phyloP scores from a whole-genome alignment of 306 rosid species.

The Pyrus bretschneideri region DNA sequence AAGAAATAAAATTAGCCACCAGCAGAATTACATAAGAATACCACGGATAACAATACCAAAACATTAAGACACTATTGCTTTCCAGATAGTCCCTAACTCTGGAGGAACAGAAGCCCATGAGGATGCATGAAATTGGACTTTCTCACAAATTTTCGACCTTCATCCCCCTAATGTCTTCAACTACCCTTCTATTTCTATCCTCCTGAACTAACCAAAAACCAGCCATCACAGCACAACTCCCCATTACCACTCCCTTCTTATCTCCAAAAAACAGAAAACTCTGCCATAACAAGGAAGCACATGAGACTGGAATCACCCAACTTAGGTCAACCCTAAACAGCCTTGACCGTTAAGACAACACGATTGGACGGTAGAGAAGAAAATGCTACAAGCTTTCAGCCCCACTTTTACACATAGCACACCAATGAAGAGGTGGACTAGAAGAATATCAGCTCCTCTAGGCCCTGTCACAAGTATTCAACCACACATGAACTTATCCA shows the following conservation, averaged over 20 bases:
- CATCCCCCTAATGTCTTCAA: background rate
- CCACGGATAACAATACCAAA: background rate
- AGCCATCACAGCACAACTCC: background rate
- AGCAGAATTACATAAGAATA: background rate
- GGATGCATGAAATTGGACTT: background rate
- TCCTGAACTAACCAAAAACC: background rate
- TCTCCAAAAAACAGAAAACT: background rate
- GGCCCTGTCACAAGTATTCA: background rate
- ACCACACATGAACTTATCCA: background rate
- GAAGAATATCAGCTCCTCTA: background rate
- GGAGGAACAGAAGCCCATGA: background rate
- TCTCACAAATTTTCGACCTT: background rate
- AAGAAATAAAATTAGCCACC: background rate
- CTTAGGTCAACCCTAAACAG: background rate
- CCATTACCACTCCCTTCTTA: background rate
- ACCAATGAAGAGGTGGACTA: background rate
- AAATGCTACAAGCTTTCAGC: background rate
- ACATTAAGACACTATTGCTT: background rate
- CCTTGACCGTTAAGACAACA: background rate
- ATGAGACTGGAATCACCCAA: background rate
- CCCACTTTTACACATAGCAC: background rate
- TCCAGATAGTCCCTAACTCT: background rate
- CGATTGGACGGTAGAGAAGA: background rate
- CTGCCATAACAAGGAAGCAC: background rate
- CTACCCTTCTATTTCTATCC: background rate